These are phyloP conservation scores for Saprolegnia parasitica DNA, from an alignment of 352 stramenopile species.

Conservation along the genomic window DNA sequence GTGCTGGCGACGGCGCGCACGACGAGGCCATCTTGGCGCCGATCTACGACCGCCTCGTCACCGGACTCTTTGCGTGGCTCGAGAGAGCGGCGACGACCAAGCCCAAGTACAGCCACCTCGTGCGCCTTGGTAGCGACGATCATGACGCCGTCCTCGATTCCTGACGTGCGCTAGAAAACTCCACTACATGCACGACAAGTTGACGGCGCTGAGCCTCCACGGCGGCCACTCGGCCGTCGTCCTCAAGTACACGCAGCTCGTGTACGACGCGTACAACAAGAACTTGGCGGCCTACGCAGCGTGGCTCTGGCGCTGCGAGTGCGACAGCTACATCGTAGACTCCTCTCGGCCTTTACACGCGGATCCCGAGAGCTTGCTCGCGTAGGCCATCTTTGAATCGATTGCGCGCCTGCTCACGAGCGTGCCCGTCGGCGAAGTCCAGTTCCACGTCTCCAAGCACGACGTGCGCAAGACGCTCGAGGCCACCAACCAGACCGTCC, in stretches of 20 bases:
- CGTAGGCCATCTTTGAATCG: slow-evolving; percentile 45
- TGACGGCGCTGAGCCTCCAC: slow-evolving; percentile 38
- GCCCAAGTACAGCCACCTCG: slow-evolving; percentile 60
- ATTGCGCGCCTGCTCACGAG: slow-evolving; percentile 52
- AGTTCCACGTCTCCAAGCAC: slow-evolving; percentile 59
- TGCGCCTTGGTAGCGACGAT: slow-evolving; percentile 44
- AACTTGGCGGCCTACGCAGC: slow-evolving; percentile 17
- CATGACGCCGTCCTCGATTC: background rate
- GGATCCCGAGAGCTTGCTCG: background rate
- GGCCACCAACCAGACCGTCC: slow-evolving; percentile 24
- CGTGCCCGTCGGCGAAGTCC: slow-evolving; percentile 54
- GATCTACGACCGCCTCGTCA: slow-evolving; percentile 64
- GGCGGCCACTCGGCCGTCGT: slow-evolving; percentile 1
- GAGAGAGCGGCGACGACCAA: slow-evolving; percentile 60
- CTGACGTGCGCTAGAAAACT: slow-evolving; percentile 47
- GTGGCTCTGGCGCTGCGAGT: slow-evolving; percentile 22
- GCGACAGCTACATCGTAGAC: background rate
- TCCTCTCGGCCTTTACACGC: background rate
- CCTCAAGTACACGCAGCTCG: background rate
- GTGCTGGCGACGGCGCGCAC: slow-evolving; percentile 52
- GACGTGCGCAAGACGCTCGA: slow-evolving; percentile 54
- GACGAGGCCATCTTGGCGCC: slow-evolving; percentile 51
- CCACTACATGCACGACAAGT: slow-evolving; percentile 51
- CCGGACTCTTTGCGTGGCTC: slow-evolving; percentile 60
- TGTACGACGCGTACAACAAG: slow-evolving; percentile 3